These are phyloP conservation scores for Beauveria varroae DNA, from an alignment of 2,329 filamentous ascomycete species.

Conservation along the genomic window DNA sequence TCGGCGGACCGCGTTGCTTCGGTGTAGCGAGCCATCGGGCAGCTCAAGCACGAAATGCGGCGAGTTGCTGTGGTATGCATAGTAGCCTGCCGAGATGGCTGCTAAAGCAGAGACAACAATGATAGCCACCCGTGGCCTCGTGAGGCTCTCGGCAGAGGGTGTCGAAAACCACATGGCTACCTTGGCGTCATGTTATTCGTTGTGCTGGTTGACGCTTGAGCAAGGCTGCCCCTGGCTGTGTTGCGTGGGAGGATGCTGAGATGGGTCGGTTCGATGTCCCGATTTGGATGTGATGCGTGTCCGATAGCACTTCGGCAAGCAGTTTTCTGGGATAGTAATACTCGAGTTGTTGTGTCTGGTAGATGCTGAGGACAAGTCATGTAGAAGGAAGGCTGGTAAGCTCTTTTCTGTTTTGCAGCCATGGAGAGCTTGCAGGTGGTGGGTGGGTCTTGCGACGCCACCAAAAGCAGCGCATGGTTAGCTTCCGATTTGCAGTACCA, in stretches of 20 bases:
- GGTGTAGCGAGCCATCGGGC: conserved; percentile 39
- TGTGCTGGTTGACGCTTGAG: background rate
- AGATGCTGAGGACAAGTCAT: background rate
- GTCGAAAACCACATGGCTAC: conserved; percentile 41
- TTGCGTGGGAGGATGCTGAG: background rate
- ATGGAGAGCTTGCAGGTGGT: conserved; percentile 13
- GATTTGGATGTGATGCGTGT: background rate
- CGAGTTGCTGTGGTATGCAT: conserved; percentile 40
- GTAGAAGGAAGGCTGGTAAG: background rate
- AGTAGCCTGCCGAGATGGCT: conserved; percentile 50
- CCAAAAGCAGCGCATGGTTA: background rate
- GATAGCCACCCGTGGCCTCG: conserved; percentile 47
- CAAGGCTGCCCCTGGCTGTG: conserved; percentile 2
- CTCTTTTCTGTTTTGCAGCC: background rate
- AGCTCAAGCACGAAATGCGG: conserved; percentile 19
- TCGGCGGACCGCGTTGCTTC: conserved; percentile 61
- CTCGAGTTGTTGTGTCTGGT: background rate
- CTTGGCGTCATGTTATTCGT: conserved; percentile 25
- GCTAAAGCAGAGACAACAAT: conserved; percentile 48
- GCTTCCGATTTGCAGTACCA: background rate
- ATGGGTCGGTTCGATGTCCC: background rate
- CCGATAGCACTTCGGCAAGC: too few relatives aligned
- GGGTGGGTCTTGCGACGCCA: background rate
- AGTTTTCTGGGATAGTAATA: background rate
- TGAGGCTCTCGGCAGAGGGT: conserved; percentile 45